phyloP scores from a whole-genome alignment of 2,329 filamentous ascomycete genomes.

The Fusarium nanum region DNA sequence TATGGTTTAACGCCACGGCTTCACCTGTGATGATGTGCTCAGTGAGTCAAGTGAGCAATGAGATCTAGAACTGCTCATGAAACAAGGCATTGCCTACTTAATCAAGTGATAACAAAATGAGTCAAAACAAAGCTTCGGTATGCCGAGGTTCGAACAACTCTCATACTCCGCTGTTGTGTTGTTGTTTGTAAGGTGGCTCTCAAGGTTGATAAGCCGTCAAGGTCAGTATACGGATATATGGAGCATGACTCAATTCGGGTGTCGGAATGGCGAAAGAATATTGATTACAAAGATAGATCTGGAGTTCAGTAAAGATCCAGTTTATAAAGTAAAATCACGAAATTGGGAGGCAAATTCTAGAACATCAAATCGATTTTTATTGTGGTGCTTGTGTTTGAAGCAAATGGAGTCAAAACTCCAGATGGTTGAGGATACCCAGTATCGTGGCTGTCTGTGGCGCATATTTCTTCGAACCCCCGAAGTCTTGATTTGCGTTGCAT shows the following conservation, averaged over 20 bases:
- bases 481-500: not conserved
- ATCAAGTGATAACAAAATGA: not conserved
- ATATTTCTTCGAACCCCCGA: not conserved
- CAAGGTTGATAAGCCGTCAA: constrained; percentile 14
- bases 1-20: constrained; percentile 33
- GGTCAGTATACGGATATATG: not conserved
- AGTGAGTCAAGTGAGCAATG: constrained; percentile 33
- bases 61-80: constrained; percentile 7
- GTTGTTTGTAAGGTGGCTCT: constrained; percentile 11
- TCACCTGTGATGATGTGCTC: constrained; percentile 42
- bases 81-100: constrained; percentile 10
- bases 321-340: constrained; percentile 27
- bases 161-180: constrained; percentile 1
- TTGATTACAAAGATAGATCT: constrained; percentile 24
- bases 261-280: constrained; percentile 34
- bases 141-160: constrained; percentile 17
- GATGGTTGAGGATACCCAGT: not conserved
- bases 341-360: constrained; percentile 24
- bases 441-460: constrained; percentile 29
- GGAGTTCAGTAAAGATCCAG: constrained; percentile 1
- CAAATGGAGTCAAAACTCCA: constrained; percentile 1
- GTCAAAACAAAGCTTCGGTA: not conserved
- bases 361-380: not conserved
- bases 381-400: not conserved
- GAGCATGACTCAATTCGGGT: constrained; percentile 24